These are phyloP conservation scores for Postia placenta DNA, from an alignment of 768 basidiomycete genomes.

Conservation along the genomic window DNA sequence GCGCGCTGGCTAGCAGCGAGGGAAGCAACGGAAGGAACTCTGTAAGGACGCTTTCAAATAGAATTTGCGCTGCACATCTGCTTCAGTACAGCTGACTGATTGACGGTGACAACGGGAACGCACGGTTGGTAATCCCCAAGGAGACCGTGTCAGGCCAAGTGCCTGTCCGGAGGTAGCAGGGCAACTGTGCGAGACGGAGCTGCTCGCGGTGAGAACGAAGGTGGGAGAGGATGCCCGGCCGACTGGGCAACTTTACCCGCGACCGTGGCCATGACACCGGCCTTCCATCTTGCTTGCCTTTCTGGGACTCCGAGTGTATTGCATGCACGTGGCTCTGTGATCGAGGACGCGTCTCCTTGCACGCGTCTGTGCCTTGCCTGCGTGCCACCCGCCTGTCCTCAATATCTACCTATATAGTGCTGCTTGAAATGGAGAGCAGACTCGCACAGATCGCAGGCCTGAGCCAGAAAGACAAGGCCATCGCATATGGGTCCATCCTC, in stretches of 20 bases:
- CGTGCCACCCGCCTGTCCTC: no score
- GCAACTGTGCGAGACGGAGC: constrained; percentile 2
- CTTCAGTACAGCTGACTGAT: constrained; percentile 3
- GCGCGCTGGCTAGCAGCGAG: constrained; percentile 19
- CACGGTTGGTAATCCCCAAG: constrained; percentile 25
- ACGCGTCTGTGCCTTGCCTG: no score
- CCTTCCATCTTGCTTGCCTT: neutral
- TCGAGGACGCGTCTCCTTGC: neutral
- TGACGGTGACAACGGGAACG: neutral
- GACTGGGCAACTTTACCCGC: neutral
- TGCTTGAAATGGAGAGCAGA: constrained; percentile 63
- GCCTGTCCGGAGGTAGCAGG: neutral
- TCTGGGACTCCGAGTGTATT: neutral
- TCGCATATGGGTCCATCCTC: constrained; percentile 66
- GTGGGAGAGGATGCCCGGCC: neutral
- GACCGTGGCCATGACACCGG: constrained; percentile 14
- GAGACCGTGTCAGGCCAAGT: constrained; percentile 20
- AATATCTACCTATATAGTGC: no score
- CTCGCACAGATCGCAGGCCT: constrained; percentile 57
- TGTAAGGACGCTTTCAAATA: neutral
- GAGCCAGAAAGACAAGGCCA: constrained; percentile 80
- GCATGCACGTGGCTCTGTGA: neutral
- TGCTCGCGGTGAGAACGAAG: constrained; percentile 8
- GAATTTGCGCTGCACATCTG: neutral
- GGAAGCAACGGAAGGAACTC: neutral